Percentiles rank a stretch among this genome's conserved stretches.
phyloP scores from a whole-genome alignment of 176 grass and related monocot species.

The Carex kokanica region DNA sequence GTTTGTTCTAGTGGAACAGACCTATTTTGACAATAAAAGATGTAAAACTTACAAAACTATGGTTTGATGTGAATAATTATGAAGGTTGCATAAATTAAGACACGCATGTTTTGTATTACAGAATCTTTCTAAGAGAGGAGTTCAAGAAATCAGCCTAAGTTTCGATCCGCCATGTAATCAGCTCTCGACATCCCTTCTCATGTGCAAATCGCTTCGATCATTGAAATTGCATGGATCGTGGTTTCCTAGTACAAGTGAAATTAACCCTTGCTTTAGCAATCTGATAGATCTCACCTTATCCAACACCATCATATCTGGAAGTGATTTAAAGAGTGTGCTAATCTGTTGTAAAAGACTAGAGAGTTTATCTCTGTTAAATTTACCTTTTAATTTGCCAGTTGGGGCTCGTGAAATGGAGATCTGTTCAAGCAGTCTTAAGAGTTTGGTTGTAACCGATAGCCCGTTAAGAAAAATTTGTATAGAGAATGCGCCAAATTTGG shows the following conservation, averaged over 20 bases:
- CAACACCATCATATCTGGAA: conserved; percentile 12
- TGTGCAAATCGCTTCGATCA: background rate
- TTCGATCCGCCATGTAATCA: conserved; percentile 7
- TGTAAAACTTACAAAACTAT: background rate
- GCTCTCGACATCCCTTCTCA: background rate
- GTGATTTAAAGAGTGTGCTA: conserved; percentile 16
- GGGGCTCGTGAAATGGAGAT: conserved; percentile 1
- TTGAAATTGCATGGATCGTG: conserved; percentile 5
- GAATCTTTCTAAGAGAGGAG: conserved; percentile 4
- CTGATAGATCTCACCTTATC: conserved; percentile 10
- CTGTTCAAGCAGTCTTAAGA: conserved; percentile 7
- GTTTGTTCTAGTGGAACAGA: too few species aligned
- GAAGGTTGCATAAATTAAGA: background rate
- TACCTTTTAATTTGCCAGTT: background rate
- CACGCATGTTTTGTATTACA: background rate
- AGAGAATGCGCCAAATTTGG: background rate
- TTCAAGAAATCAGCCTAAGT: background rate
- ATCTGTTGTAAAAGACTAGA: conserved; percentile 2
- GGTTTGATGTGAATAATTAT: background rate
- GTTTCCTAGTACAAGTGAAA: conserved; percentile 12
- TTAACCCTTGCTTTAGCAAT: background rate
- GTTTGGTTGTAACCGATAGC: background rate
- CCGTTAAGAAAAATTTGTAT: background rate
- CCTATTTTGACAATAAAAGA: background rate
- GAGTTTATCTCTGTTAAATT: conserved; percentile 12